Percentiles rank a stretch among this genome's conserved stretches.
phyloP scores from a whole-genome alignment of 1,284 basidiomycete species.

The Cerioporus squamosus region DNA sequence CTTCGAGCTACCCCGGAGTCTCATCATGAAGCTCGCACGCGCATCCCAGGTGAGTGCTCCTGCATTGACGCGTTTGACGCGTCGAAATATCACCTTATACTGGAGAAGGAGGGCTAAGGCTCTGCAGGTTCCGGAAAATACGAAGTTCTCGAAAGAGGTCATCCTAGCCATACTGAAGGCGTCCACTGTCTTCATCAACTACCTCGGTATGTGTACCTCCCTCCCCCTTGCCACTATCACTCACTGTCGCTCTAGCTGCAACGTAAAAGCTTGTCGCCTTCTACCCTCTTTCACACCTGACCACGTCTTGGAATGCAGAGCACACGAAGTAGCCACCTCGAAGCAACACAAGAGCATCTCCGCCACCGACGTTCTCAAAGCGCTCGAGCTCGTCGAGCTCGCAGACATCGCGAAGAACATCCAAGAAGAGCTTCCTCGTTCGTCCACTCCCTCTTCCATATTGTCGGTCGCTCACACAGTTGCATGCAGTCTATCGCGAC shows the following conservation, averaged over 20 bases:
- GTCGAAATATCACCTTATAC: not conserved
- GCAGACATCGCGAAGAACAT: slow-evolving; percentile 73
- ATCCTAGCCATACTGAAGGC: slow-evolving; percentile 82
- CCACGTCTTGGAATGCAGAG: slow-evolving; percentile 46
- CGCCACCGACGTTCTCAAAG: slow-evolving; percentile 87
- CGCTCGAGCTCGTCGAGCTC: slow-evolving; percentile 82
- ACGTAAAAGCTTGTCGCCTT: slow-evolving; percentile 47
- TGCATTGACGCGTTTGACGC: slow-evolving; percentile 10
- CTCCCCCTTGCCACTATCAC: not conserved
- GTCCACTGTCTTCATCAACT: slow-evolving; percentile 92
- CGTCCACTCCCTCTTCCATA: slow-evolving; percentile 25
- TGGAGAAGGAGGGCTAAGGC: not conserved
- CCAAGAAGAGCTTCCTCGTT: slow-evolving; percentile 76
- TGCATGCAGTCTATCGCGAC: slow-evolving; percentile 60
- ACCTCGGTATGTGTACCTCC: slow-evolving; percentile 63
- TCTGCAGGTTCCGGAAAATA: slow-evolving; percentile 77
- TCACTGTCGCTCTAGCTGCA: slow-evolving; percentile 49
- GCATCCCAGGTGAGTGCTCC: slow-evolving; percentile 53
- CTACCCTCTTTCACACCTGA: not conserved
- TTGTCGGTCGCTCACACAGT: not conserved
- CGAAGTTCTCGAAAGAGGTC: slow-evolving; percentile 88
- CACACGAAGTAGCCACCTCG: slow-evolving; percentile 84
- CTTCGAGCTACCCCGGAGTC: slow-evolving; percentile 82
- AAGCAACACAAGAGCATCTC: slow-evolving; percentile 90
- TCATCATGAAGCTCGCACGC: slow-evolving; percentile 85